Conservation (phyloP, 2,329 filamentous ascomycete genomes). For the Zarea fungicola region DNA sequence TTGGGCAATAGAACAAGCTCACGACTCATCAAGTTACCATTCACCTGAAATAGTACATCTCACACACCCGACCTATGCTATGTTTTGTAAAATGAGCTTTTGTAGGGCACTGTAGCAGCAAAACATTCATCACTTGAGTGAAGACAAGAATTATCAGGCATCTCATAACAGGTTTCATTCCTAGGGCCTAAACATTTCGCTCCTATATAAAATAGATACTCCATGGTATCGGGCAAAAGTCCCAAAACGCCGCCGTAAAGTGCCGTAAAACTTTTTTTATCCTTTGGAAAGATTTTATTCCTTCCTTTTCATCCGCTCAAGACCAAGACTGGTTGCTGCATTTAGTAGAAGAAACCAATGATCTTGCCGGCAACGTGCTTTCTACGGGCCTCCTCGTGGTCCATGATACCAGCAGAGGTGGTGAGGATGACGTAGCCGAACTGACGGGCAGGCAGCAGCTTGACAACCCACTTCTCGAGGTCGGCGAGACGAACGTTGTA, state of each 20-base stretch:
- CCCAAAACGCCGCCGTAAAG: constrained; percentile 33
- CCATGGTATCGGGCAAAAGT: constrained; percentile 31
- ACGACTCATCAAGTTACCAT: background rate
- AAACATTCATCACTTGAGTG: no score
- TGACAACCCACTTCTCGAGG: constrained; percentile 99
- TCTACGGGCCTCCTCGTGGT: constrained; percentile 98
- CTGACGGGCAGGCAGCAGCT: constrained; percentile 98
- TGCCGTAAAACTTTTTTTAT: constrained; percentile 24
- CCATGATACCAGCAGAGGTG: constrained; percentile 99
- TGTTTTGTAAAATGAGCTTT: no score
- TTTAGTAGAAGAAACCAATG: constrained; percentile 98
- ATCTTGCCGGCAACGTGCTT: constrained; percentile 99
- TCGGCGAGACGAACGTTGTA: constrained; percentile 98
- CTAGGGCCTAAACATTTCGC: constrained; percentile 27
- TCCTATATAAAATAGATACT: constrained; percentile 26
- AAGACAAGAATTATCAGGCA: no score
- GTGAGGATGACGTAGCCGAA: constrained; percentile 99
- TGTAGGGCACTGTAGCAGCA: no score
- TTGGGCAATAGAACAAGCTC: background rate
- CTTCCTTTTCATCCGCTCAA: constrained; percentile 15
- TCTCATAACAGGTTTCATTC: constrained; percentile 30
- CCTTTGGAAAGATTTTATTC: constrained; percentile 12
- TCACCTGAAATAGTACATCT: background rate
- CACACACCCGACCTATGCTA: no score
- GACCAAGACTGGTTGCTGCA: constrained; percentile 13